Percentiles rank a stretch among this genome's conserved stretches.
Conservation (phyloP, 75 land plant genomes). For the Gnetum montanum region DNA sequence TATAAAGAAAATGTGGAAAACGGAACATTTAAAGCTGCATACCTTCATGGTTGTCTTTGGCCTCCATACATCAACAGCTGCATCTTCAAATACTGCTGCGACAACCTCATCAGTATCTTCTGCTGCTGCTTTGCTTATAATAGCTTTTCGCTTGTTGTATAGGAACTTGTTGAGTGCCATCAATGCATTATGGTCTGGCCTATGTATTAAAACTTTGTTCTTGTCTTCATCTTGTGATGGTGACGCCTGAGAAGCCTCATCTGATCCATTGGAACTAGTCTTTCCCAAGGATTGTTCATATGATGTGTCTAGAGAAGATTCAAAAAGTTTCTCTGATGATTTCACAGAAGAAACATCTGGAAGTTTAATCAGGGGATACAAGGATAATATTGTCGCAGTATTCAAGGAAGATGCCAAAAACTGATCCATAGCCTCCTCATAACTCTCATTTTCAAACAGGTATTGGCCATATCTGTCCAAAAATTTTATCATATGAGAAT, state of each 20-base stretch:
- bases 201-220: slow-evolving; percentile 31
- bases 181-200: slow-evolving; percentile 65
- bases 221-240: slow-evolving; percentile 27
- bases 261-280: slow-evolving; percentile 35
- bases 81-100: slow-evolving; percentile 62
- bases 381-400: slow-evolving; percentile 56
- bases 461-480: slow-evolving; percentile 85
- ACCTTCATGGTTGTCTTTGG: slow-evolving; percentile 54
- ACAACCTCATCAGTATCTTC: slow-evolving; percentile 90
- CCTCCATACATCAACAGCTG: slow-evolving; percentile 21
- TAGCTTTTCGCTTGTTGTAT: slow-evolving; percentile 53
- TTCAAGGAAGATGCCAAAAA: slow-evolving; percentile 81
- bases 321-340: slow-evolving; percentile 29
- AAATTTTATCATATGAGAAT: too few relatives aligned
- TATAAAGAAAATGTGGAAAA: too few relatives aligned
- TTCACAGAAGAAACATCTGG: slow-evolving; percentile 37
- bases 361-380: slow-evolving; percentile 68
- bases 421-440: slow-evolving; percentile 89
- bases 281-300: slow-evolving; percentile 26
- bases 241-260: slow-evolving; percentile 12
- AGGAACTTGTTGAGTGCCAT: slow-evolving; percentile 68
- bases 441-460: slow-evolving; percentile 71
- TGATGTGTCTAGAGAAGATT: slow-evolving; percentile 15
- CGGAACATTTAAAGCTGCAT: too few relatives aligned
- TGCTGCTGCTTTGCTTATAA: slow-evolving; percentile 82